phyloP scores from a whole-genome alignment of 805 yeast genomes.

The Saccharomycopsis sp. region DNA sequence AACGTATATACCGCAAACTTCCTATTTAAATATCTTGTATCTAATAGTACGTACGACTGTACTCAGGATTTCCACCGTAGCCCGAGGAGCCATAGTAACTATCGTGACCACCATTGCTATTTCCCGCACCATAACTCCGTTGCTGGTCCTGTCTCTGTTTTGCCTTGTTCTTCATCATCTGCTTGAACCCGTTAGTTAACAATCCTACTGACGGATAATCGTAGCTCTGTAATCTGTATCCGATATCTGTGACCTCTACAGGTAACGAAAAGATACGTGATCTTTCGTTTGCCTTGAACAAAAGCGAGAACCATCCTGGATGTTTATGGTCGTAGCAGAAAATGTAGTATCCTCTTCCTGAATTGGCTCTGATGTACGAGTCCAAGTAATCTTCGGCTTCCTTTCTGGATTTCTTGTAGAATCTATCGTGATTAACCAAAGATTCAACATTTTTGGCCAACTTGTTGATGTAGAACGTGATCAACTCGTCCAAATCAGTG shows the following conservation, averaged over 20 bases:
- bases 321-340: constrained; percentile 84
- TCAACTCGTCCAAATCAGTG: constrained; percentile 87
- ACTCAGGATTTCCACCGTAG: too few species aligned
- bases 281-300: constrained; percentile 73
- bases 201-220: constrained; percentile 84
- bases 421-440: constrained; percentile 82
- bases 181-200: constrained; percentile 93
- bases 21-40: too few species aligned
- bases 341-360: constrained; percentile 82
- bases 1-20: too few species aligned
- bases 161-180: constrained; percentile 31
- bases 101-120: too few species aligned
- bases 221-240: constrained; percentile 72
- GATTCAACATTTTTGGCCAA: constrained; percentile 78
- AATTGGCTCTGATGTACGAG: constrained; percentile 85
- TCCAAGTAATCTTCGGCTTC: constrained; percentile 85
- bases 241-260: constrained; percentile 83
- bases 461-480: constrained; percentile 79
- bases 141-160: neutral
- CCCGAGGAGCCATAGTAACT: too few species aligned
- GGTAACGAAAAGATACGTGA: constrained; percentile 78
- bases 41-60: too few species aligned
- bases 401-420: constrained; percentile 67
- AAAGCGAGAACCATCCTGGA: constrained; percentile 89
- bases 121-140: neutral